Percentiles rank a stretch among this genome's conserved stretches.
These are phyloP conservation scores for Ganoderma resinaceum DNA, from an alignment of 1,284 basidiomycete species.

Conservation along the genomic window DNA sequence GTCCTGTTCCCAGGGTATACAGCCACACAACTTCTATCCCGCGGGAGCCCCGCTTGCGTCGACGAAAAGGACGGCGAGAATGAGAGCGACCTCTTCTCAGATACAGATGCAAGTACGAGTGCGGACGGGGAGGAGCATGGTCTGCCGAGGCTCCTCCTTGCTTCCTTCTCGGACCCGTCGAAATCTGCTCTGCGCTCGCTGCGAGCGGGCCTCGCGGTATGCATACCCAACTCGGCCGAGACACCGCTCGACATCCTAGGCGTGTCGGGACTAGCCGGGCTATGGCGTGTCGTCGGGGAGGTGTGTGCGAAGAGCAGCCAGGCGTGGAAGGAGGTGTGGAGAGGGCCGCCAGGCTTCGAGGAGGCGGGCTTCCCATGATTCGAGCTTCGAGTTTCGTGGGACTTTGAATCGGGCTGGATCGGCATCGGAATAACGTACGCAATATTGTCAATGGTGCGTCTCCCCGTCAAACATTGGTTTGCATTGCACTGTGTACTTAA, in stretches of 20 bases:
- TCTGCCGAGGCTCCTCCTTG: slow-evolving; percentile 30
- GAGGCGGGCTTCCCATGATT: neutral
- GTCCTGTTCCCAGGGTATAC: slow-evolving; percentile 42
- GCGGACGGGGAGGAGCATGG: slow-evolving; percentile 23
- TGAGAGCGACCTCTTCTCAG: slow-evolving; percentile 2
- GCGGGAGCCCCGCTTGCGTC: neutral
- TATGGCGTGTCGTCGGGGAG: slow-evolving; percentile 32
- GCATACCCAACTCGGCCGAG: slow-evolving; percentile 10
- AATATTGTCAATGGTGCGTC: neutral
- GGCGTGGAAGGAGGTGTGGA: slow-evolving; percentile 35
- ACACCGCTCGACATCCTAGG: slow-evolving; percentile 18
- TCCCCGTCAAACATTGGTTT: neutral
- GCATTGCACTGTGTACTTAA: neutral
- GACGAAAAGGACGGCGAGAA: neutral
- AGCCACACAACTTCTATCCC: slow-evolving; percentile 18
- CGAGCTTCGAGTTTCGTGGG: neutral
- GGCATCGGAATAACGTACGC: neutral
- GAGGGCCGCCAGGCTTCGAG: neutral
- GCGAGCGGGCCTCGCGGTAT: slow-evolving; percentile 29
- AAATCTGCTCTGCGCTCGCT: slow-evolving; percentile 32
- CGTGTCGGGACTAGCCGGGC: slow-evolving; percentile 13
- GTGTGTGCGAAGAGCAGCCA: slow-evolving; percentile 30
- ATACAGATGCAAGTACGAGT: slow-evolving; percentile 9
- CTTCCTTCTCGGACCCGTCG: slow-evolving; percentile 29
- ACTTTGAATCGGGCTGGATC: neutral